Evolutionary conservation across 495 filamentous ascomycete genomes (phyloP).

Genomic region (Neurospora tetrasperma): DNA sequence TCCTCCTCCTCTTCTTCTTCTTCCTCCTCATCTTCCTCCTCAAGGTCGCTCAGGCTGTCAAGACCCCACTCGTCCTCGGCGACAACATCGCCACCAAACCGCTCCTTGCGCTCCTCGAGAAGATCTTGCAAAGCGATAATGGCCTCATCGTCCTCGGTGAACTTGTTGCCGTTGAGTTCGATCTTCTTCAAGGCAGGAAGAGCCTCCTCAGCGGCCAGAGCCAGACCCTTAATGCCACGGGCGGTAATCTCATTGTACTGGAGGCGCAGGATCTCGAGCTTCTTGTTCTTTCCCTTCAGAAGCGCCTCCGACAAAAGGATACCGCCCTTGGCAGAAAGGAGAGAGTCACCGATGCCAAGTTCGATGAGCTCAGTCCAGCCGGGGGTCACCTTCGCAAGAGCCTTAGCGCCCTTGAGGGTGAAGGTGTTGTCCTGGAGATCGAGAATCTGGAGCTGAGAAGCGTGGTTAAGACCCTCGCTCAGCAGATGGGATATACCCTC

Average conservation of each 20-base stretch:
- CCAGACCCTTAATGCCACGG: conserved; percentile 57
- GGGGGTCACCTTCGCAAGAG: conserved; percentile 61
- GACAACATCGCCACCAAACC: conserved; percentile 46
- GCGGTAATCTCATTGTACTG: conserved; percentile 93
- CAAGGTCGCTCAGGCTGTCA: conserved; percentile 74
- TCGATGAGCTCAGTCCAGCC: conserved; percentile 70
- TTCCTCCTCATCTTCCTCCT: conserved; percentile 64
- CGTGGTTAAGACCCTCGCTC: conserved; percentile 60
- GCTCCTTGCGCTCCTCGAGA: conserved; percentile 50
- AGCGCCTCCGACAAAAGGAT: conserved; percentile 63
- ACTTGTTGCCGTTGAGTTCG: conserved; percentile 94
- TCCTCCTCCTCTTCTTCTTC: conserved; percentile 63
- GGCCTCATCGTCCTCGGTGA: conserved; percentile 69
- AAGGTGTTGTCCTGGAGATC: conserved; percentile 99
- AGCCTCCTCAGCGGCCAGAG: conserved; percentile 48
- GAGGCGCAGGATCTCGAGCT: conserved; percentile 67
- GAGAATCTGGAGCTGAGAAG: conserved; percentile 54
- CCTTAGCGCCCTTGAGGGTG: conserved; percentile 66
- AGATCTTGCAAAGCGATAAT: conserved; percentile 40
- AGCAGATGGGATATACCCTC: conserved; percentile 77
- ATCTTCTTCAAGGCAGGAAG: conserved; percentile 69
- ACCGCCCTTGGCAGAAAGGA: conserved; percentile 71
- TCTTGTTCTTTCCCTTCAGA: conserved; percentile 60
- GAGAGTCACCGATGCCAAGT: conserved; percentile 80
- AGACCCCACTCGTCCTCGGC: conserved; percentile 69